Evolutionary conservation across 805 yeast genomes (phyloP), one percentile per base, ranked within the genome.

Genomic region (Yamadazyma sp.): DNA sequence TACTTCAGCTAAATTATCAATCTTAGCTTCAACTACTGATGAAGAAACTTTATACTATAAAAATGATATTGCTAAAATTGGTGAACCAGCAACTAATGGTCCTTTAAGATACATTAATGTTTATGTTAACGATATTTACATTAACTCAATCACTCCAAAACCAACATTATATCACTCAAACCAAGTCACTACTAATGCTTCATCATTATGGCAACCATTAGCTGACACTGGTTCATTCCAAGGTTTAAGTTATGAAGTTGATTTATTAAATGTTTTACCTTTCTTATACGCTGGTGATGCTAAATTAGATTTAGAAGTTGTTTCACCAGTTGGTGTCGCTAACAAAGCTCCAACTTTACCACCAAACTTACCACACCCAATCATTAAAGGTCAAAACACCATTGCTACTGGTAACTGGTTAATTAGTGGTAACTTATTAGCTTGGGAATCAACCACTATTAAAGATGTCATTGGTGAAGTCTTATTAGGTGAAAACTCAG

Each of bases 141-240:
- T 56, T 27, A 44, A 50, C 12, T 39, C 58, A 2, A 38, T 56
- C 17, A 35, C 48, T 23, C 63, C 63, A 31, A 53, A 56, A 36
- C 60, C 63, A 30, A 41, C 49, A 17, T 48, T 55, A 35, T 52
- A 45, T 47, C 57, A 53, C 33, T 42, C 59, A n/a, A 50, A 54
- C 23, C 16, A 40, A 30, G 27, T 40, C 23, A 21, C 48, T n/a
- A 36, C 24, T 5, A 44, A 42, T 24, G 34, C 46, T 26, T 31
- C 51, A 8, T 18, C 24, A 9, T 35, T 42, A 22, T 57, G 52
- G 49, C 31, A 38, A 23, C 63, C 63, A 12, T 36, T 57, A 10
- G 63, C 49, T 34, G 55, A 55, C 12, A 29, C 42, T 27, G 60
- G 61, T 31, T 31, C 52, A 16, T 56, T 53, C 36, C 43, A 45